Evolutionary conservation across 2,329 filamentous ascomycete species (phyloP), one percentile per base, ranked within the genome.

Genomic region (Stylonectria norvegica): DNA sequence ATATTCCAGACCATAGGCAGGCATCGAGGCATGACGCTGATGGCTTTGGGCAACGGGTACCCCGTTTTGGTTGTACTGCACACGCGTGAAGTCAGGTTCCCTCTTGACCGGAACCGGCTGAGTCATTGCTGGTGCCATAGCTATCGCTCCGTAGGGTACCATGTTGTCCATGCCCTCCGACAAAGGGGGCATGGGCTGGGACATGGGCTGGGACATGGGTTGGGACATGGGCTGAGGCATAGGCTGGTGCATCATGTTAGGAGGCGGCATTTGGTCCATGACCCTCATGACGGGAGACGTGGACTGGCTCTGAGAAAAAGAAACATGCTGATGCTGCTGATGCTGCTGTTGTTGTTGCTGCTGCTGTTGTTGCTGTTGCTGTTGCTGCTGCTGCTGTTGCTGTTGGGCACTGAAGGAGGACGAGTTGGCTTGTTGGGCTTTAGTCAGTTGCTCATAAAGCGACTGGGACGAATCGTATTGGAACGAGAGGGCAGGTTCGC

Each of bases 391-490:
- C n/a, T n/a, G n/a, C n/a, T n/a, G n/a, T n/a, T n/a, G 78, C 58
- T 90, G 78, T 58, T 90, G 86, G 50, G 86, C 87, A 68, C 81
- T 89, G 76, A 96, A 97, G 2, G 91, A 95, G 4, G 93, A 97
- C 6, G 91, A 94, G 72, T 95, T 97, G 67, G 90, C 91, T 77
- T 97, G 93, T 70, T 98, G 93, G 34, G 91, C 90, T 75, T 97
- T 98, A 58, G 93, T 98, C 72, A 98, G 83, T 75, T 98, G 93
- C 76, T 98, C 93, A 65, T 95, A 98, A 46, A 98, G 84, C 55
- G 93, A 97, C 71, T 98, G 93, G 22, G 93, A 97, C 17, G 93
- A 96, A 72, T 98, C 93, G 70, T 96, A 98, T 69, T 98, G 89
- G 73, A 98, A 98, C 1, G 93, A 98, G 58, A 97, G 74, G 36